Percentiles rank a stretch among this genome's conserved stretches.
phyloP scores from a whole-genome alignment of 1,284 basidiomycete species.

The Moesziomyces antarcticus region DNA sequence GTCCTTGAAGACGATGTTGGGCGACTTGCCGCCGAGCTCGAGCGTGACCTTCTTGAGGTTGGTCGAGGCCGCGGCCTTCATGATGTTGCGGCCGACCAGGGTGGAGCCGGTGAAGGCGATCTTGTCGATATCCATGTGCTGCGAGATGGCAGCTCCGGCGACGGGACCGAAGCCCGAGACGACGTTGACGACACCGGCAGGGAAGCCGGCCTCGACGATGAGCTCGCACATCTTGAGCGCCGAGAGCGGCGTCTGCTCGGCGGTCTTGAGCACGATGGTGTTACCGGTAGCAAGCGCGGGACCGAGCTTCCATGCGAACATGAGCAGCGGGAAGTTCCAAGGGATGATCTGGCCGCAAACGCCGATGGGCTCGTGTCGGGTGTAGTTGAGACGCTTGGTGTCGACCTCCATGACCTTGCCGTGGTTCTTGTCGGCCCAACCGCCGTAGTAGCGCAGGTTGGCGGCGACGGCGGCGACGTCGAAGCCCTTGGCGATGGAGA shows the following conservation, averaged over 20 bases:
- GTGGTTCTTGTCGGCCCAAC: slow-evolving; percentile 79
- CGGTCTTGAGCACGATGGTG: slow-evolving; percentile 73
- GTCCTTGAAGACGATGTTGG: slow-evolving; percentile 81
- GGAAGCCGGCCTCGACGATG: slow-evolving; percentile 81
- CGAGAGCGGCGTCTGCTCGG: slow-evolving; percentile 78
- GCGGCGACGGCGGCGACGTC: slow-evolving; percentile 79
- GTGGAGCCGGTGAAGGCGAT: slow-evolving; percentile 74
- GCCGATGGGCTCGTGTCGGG: slow-evolving; percentile 90
- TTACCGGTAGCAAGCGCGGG: slow-evolving; percentile 69
- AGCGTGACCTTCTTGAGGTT: slow-evolving; percentile 86
- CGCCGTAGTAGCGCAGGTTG: slow-evolving; percentile 75
- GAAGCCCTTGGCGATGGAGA: slow-evolving; percentile 74
- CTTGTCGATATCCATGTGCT: slow-evolving; percentile 78
- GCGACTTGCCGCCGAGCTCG: slow-evolving; percentile 84
- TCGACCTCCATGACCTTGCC: slow-evolving; percentile 86
- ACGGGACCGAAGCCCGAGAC: slow-evolving; percentile 83
- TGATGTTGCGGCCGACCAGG: slow-evolving; percentile 77
- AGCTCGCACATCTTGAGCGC: slow-evolving; percentile 80
- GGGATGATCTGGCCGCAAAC: slow-evolving; percentile 72
- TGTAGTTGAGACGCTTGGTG: slow-evolving; percentile 76
- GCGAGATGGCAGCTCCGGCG: slow-evolving; percentile 76
- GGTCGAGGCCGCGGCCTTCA: slow-evolving; percentile 85
- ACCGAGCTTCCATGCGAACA: slow-evolving; percentile 72
- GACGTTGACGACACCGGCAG: slow-evolving; percentile 77
- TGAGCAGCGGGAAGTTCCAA: slow-evolving; percentile 77